These are phyloP conservation scores for Phytophthora constricta DNA, from an alignment of 352 stramenopile genomes.

Conservation along the genomic window DNA sequence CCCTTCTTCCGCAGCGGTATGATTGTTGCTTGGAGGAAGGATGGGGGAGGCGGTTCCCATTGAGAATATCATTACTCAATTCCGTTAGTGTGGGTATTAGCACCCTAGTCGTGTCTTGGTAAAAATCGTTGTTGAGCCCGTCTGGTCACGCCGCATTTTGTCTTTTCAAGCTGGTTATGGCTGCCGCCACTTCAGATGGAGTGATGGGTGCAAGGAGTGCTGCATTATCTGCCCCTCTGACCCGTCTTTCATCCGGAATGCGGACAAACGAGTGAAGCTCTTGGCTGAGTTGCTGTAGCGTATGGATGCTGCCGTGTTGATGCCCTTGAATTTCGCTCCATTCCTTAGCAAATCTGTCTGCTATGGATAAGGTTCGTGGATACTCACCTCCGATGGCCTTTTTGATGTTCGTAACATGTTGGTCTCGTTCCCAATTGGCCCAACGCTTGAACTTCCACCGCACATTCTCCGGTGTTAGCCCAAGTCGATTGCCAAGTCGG, in stretches of 20 bases:
- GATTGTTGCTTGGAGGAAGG: neutral
- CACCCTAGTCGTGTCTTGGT: neutral
- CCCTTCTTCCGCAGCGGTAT: neutral
- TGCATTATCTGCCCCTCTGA: neutral
- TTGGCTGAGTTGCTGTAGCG: neutral
- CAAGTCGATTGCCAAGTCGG: neutral
- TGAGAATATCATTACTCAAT: neutral
- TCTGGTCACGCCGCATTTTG: neutral
- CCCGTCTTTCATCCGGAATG: neutral
- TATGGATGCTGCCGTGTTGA: neutral
- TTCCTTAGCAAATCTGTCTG: neutral
- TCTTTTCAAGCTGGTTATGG: neutral
- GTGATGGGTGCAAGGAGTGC: neutral
- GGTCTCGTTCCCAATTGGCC: neutral
- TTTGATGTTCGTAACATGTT: neutral
- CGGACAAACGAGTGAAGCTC: neutral
- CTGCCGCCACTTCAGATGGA: neutral
- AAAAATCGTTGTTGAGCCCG: conserved; percentile 8
- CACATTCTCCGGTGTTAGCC: neutral
- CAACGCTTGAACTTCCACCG: neutral
- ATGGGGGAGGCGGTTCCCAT: neutral
- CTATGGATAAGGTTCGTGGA: neutral
- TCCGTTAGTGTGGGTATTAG: neutral
- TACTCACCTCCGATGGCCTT: no score
- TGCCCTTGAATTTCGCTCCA: neutral